These are phyloP conservation scores for Boletus reticuloceps DNA, from an alignment of 768 basidiomycete genomes.

Conservation along the genomic window DNA sequence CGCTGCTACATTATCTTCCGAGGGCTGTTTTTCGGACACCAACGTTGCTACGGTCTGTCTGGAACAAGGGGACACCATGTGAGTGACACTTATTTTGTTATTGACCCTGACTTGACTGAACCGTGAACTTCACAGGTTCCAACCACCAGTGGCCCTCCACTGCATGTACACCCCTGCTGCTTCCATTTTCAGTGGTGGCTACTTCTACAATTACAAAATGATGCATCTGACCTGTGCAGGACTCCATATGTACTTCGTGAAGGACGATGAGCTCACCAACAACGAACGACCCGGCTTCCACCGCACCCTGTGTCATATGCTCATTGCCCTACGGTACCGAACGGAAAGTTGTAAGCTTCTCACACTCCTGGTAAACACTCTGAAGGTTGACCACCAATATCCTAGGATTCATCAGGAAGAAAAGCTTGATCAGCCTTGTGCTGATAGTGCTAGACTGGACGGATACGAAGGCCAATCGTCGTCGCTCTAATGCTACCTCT, in stretches of 20 bases:
- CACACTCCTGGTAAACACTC: not conserved
- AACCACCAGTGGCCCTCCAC: not conserved
- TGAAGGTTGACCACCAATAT: not conserved
- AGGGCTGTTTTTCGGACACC: too few species aligned
- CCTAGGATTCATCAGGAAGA: not conserved
- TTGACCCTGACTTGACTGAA: too few species aligned
- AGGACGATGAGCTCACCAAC: not conserved
- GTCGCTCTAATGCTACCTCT: too few species aligned
- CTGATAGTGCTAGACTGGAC: not conserved
- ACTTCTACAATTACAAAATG: constrained; percentile 1
- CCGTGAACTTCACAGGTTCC: not conserved
- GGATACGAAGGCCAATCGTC: too few species aligned
- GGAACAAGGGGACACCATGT: too few species aligned
- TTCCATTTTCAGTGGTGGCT: not conserved
- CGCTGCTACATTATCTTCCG: too few species aligned
- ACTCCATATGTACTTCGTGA: not conserved
- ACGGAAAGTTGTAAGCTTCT: not conserved
- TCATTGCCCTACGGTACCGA: not conserved
- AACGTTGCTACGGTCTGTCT: too few species aligned
- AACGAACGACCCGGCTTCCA: not conserved
- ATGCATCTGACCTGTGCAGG: not conserved
- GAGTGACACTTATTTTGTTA: too few species aligned
- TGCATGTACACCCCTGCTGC: not conserved
- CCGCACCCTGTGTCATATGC: not conserved
- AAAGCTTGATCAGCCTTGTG: not conserved